Evolutionary conservation across 495 filamentous ascomycete genomes (phyloP).

Genomic region (Xylaria palmicola): DNA sequence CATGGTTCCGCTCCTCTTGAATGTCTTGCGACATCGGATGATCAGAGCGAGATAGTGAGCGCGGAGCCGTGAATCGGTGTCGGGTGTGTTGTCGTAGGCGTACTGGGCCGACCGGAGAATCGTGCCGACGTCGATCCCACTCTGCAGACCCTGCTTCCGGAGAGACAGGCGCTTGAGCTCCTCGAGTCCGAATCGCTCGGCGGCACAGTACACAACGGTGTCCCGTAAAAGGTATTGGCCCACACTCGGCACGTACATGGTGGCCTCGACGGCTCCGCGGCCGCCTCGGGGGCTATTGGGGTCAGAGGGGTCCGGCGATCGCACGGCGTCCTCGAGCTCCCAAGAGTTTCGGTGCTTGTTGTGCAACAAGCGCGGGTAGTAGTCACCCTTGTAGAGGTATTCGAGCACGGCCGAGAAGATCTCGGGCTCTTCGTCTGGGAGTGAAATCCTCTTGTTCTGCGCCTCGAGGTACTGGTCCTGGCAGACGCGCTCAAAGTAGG

Average conservation of each 20-base stretch:
- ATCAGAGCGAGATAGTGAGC: slow-evolving; percentile 94
- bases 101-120: slow-evolving; percentile 89
- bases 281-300: slow-evolving; percentile 47
- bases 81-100: slow-evolving; percentile 90
- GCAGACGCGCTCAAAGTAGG: slow-evolving; percentile 69
- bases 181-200: slow-evolving; percentile 79
- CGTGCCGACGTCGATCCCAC: slow-evolving; percentile 78
- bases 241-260: slow-evolving; percentile 64
- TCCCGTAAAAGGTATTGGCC: slow-evolving; percentile 76
- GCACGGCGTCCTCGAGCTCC: slow-evolving; percentile 66
- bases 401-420: slow-evolving; percentile 88
- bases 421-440: slow-evolving; percentile 85
- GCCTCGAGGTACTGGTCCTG: slow-evolving; percentile 62
- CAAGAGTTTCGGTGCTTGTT: slow-evolving; percentile 66
- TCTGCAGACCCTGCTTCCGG: slow-evolving; percentile 88
- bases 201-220: slow-evolving; percentile 88
- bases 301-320: slow-evolving; percentile 34
- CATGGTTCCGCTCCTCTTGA: slow-evolving; percentile 96
- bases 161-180: slow-evolving; percentile 85
- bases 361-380: slow-evolving; percentile 74
- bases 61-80: slow-evolving; percentile 84
- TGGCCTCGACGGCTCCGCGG: slow-evolving; percentile 66
- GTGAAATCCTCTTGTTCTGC: slow-evolving; percentile 65
- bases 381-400: slow-evolving; percentile 93
- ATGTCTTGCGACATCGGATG: slow-evolving; percentile 88